These are phyloP conservation scores for Calocera cornea DNA, from an alignment of 768 basidiomycete genomes.

Conservation along the genomic window DNA sequence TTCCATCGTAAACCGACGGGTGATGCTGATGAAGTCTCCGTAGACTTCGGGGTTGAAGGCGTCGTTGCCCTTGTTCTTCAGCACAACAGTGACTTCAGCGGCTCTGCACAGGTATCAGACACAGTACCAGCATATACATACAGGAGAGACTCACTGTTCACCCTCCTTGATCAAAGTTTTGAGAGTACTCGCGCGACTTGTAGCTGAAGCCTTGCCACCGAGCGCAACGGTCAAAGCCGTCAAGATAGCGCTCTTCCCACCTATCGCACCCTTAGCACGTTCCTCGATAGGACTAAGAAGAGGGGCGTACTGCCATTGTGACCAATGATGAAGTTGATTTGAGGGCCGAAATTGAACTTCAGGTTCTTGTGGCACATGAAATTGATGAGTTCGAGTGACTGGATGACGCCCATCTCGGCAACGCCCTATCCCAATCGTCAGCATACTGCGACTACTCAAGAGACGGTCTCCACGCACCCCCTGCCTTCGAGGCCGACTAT, in stretches of 20 bases:
- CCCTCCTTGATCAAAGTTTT: conserved; percentile 80
- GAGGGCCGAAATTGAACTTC: conserved; percentile 73
- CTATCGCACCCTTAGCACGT: conserved; percentile 28
- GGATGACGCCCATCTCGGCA: conserved; percentile 80
- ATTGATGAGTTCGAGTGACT: conserved; percentile 71
- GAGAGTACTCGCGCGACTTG: conserved; percentile 74
- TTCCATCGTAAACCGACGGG: conserved; percentile 63
- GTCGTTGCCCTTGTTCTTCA: conserved; percentile 86
- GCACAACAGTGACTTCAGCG: conserved; percentile 60
- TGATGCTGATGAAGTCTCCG: conserved; percentile 71
- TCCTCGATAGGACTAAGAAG: not conserved
- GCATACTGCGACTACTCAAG: not conserved
- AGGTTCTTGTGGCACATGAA: conserved; percentile 93
- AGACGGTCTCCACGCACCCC: conserved; percentile 30
- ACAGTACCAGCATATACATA: not conserved
- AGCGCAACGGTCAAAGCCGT: conserved; percentile 87
- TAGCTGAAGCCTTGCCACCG: conserved; percentile 83
- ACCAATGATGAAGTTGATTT: conserved; percentile 95
- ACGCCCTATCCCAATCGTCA: conserved; percentile 37
- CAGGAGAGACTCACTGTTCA: conserved; percentile 42
- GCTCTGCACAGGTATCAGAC: conserved; percentile 29
- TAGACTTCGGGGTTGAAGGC: conserved; percentile 78
- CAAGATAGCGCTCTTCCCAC: conserved; percentile 88
- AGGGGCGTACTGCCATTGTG: conserved; percentile 75
- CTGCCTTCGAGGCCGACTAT: conserved; percentile 31